A percentile compares a stretch with the other conserved stretches of the same genome.
These are phyloP conservation scores for Saprolegnia diclina DNA, from an alignment of 352 stramenopile species.

Conservation along the genomic window DNA sequence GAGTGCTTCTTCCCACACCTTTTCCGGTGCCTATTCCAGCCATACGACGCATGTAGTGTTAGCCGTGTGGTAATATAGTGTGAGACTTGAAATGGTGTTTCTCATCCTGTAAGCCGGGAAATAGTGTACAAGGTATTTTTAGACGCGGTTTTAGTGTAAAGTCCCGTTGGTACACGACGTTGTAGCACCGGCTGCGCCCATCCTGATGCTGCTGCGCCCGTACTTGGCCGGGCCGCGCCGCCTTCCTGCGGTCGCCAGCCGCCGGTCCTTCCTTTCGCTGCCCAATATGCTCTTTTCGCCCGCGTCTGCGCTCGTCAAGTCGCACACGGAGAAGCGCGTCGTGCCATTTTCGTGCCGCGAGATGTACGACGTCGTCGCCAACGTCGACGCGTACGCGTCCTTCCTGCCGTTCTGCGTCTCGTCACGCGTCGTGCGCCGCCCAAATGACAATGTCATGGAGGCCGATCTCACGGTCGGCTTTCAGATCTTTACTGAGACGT, in stretches of 20 bases:
- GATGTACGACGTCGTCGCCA: slow-evolving; percentile 77
- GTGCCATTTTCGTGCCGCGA: slow-evolving; percentile 69
- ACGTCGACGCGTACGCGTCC: slow-evolving; percentile 62
- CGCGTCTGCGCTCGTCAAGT: slow-evolving; percentile 35
- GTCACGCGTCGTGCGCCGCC: slow-evolving; percentile 57
- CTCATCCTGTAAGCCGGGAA: not conserved
- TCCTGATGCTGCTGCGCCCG: too few species aligned
- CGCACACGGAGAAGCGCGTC: slow-evolving; percentile 59
- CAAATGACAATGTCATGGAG: slow-evolving; percentile 78
- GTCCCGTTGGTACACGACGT: too few species aligned
- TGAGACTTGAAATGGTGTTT: not conserved
- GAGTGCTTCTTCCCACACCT: too few species aligned
- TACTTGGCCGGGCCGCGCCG: too few species aligned
- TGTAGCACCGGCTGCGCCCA: too few species aligned
- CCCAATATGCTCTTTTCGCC: slow-evolving; percentile 15
- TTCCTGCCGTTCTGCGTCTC: slow-evolving; percentile 81
- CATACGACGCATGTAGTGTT: not conserved
- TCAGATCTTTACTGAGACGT: slow-evolving; percentile 78
- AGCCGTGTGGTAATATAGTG: not conserved
- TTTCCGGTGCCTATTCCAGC: too few species aligned
- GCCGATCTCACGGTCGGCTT: slow-evolving; percentile 65
- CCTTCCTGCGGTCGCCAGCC: not conserved
- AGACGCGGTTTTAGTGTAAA: too few species aligned
- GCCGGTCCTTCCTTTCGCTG: slow-evolving; percentile 16
- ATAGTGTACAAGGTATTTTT: not conserved